Evolutionary conservation across 345 rosid species (phyloP).

Genomic region (Salix brachista): DNA sequence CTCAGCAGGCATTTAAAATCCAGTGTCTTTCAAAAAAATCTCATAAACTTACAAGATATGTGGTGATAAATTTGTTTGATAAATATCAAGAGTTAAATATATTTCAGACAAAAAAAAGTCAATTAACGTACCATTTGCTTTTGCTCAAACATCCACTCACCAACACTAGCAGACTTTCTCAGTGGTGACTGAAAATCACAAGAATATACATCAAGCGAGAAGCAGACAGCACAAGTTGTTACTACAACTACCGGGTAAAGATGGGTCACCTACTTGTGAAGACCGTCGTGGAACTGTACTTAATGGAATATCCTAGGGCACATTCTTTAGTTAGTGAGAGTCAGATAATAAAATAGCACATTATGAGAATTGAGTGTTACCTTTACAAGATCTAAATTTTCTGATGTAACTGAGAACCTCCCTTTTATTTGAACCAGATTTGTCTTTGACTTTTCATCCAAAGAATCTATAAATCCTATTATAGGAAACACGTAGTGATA

Average conservation of each 20-base stretch:
- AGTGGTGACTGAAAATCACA: slow-evolving; percentile 68
- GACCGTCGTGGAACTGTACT: slow-evolving; percentile 73
- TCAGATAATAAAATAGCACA: slow-evolving; percentile 10
- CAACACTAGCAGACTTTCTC: slow-evolving; percentile 93
- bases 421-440: slow-evolving; percentile 95
- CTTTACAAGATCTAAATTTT: slow-evolving; percentile 89
- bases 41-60: neutral
- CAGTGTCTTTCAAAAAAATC: neutral
- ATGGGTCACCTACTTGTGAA: slow-evolving; percentile 63
- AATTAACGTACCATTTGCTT: slow-evolving; percentile 52
- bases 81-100: slow-evolving; percentile 4
- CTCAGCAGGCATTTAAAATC: neutral
- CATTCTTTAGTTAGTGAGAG: slow-evolving; percentile 44
- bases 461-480: slow-evolving; percentile 82
- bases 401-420: slow-evolving; percentile 95
- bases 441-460: slow-evolving; percentile 90
- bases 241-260: slow-evolving; percentile 19
- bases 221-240: slow-evolving; percentile 1
- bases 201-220: slow-evolving; percentile 24
- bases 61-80: neutral
- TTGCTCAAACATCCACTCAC: slow-evolving; percentile 78
- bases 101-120: neutral
- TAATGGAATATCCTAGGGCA: slow-evolving; percentile 79
- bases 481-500: neutral
- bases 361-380: slow-evolving; percentile 36